Conservation (phyloP, 768 basidiomycete species). For the Harrya chromipes region DNA sequence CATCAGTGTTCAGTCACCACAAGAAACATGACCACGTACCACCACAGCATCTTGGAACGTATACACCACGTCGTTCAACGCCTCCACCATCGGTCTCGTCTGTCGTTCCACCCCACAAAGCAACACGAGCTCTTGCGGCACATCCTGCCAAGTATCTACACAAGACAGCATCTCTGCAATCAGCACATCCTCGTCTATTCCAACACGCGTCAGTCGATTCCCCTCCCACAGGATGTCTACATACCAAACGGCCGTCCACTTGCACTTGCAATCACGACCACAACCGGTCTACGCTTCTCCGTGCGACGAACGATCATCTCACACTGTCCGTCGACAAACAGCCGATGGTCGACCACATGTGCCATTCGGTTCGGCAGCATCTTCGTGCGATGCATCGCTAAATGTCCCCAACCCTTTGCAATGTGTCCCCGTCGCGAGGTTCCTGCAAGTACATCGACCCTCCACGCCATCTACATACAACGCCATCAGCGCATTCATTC, state of each 20-base stretch:
- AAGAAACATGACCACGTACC: slow-evolving; percentile 4
- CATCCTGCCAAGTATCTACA: slow-evolving; percentile 2
- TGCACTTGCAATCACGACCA: slow-evolving; percentile 3
- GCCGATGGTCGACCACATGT: slow-evolving; percentile 1
- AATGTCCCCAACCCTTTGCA: background rate
- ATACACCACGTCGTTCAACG: slow-evolving; percentile 1
- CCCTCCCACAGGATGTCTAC: background rate
- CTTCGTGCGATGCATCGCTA: background rate
- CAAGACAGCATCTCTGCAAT: slow-evolving; percentile 4
- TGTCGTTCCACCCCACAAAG: slow-evolving; percentile 7
- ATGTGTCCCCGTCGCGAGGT: slow-evolving; percentile 1
- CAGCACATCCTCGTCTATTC: slow-evolving; percentile 10
- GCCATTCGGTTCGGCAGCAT: background rate
- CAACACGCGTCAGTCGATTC: background rate
- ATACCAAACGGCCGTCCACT: slow-evolving; percentile 12
- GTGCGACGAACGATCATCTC: slow-evolving; percentile 4
- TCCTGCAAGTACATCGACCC: background rate
- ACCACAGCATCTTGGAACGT: slow-evolving; percentile 9
- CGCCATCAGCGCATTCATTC: too few relatives aligned
- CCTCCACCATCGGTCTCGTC: background rate
- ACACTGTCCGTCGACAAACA: background rate
- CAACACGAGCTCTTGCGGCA: slow-evolving; percentile 12
- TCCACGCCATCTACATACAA: background rate
- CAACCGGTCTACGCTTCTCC: background rate
- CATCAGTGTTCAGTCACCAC: background rate